Percentiles rank a stretch among this genome's conserved stretches.
Conservation (phyloP, 768 basidiomycete genomes). For the Chalciporus pseudorubinellus region DNA sequence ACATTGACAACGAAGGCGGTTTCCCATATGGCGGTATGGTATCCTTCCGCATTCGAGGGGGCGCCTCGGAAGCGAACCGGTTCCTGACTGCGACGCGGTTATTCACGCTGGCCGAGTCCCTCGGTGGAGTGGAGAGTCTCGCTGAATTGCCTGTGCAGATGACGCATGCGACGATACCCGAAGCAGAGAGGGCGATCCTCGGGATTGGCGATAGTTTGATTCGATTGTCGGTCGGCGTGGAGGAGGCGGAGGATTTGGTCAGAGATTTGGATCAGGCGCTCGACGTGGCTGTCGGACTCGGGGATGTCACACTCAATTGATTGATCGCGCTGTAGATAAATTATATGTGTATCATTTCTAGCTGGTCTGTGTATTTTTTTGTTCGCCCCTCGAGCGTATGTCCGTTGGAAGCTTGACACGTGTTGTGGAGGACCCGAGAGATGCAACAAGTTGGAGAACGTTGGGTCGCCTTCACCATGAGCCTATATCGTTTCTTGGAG, state of each 20-base stretch:
- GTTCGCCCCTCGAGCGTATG: too few species aligned
- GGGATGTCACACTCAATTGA: neutral
- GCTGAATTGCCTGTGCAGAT: constrained; percentile 85
- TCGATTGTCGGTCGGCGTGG: constrained; percentile 82
- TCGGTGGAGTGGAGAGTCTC: constrained; percentile 91
- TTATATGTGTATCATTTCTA: too few species aligned
- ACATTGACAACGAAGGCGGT: constrained; percentile 40
- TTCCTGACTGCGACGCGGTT: constrained; percentile 67
- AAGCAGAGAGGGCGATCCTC: constrained; percentile 58
- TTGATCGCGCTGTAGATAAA: too few species aligned
- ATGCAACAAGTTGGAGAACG: too few species aligned
- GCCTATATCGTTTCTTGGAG: too few species aligned
- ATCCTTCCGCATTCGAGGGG: constrained; percentile 60
- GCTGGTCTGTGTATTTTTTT: too few species aligned
- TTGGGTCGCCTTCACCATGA: too few species aligned
- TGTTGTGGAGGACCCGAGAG: too few species aligned
- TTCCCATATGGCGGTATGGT: constrained; percentile 94
- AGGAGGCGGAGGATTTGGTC: constrained; percentile 82
- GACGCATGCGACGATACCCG: constrained; percentile 82
- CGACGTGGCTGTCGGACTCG: constrained; percentile 12
- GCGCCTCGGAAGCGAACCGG: constrained; percentile 51
- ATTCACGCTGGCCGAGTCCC: constrained; percentile 81
- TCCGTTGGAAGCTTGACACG: too few species aligned
- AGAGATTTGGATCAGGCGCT: constrained; percentile 29
- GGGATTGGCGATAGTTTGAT: constrained; percentile 81